A percentile compares a stretch with the other conserved stretches of the same genome.
phyloP scores from a whole-genome alignment of 116 monocot genomes.

The Posidonia oceanica region DNA sequence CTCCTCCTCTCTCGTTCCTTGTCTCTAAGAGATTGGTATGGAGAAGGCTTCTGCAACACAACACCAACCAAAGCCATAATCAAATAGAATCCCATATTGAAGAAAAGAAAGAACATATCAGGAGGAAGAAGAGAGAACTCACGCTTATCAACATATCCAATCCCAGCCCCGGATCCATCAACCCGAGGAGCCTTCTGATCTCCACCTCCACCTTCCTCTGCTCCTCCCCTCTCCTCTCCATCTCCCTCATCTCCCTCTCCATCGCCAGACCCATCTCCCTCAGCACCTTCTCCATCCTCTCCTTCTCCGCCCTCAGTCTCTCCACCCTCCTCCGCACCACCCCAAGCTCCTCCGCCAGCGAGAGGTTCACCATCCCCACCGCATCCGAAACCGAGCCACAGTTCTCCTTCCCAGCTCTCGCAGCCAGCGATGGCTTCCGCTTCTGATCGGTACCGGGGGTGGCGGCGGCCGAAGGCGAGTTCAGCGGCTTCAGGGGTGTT shows the following conservation, averaged over 20 bases:
- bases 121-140: neutral
- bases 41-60: neutral
- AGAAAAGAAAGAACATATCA: neutral
- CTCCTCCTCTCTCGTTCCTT: conserved; percentile 11
- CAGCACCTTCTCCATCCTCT: conserved; percentile 41
- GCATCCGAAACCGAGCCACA: neutral
- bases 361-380: conserved; percentile 11
- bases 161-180: conserved; percentile 11
- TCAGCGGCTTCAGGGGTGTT: too few relatives aligned
- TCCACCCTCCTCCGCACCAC: conserved; percentile 30
- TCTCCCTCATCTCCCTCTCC: conserved; percentile 27
- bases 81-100: neutral
- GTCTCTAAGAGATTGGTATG: conserved; percentile 16
- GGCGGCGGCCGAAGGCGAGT: too few relatives aligned
- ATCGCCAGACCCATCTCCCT: conserved; percentile 22
- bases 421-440: too few relatives aligned
- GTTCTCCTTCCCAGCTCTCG: too few relatives aligned
- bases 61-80: too few relatives aligned
- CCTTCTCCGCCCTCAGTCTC: conserved; percentile 37
- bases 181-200: conserved; percentile 18
- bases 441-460: too few relatives aligned
- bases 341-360: conserved; percentile 55
- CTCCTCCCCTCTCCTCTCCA: conserved; percentile 35
- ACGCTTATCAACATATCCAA: neutral
- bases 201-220: conserved; percentile 35